These are phyloP conservation scores for Phytophthora quininea DNA, from an alignment of 352 stramenopile genomes.

Conservation along the genomic window DNA sequence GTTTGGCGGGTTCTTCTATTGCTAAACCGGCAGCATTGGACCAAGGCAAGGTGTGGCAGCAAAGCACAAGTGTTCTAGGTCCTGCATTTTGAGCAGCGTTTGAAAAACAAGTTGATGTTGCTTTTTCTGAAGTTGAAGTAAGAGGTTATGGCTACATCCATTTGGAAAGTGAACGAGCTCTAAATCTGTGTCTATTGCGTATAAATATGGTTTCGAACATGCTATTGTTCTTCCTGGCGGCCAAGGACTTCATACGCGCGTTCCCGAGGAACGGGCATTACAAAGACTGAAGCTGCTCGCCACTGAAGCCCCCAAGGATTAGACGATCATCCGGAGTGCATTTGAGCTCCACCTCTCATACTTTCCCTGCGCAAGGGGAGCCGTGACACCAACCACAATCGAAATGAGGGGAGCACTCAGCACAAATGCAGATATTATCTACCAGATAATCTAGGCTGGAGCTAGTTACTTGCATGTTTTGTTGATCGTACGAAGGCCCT, in stretches of 20 bases:
- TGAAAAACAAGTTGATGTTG: background rate
- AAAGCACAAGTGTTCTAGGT: background rate
- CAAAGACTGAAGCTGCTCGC: background rate
- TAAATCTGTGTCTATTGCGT: no score
- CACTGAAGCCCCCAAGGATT: constrained; percentile 36
- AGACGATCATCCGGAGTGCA: constrained; percentile 48
- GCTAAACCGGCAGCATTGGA: constrained; percentile 18
- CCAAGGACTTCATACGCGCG: no score
- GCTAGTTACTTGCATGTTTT: no score
- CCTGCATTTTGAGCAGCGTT: background rate
- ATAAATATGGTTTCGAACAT: no score
- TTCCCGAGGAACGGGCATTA: background rate
- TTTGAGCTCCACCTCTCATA: constrained; percentile 43
- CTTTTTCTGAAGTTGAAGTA: background rate
- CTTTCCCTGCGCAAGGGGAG: constrained; percentile 37
- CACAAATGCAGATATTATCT: background rate
- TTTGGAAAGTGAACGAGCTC: no score
- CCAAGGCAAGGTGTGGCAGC: background rate
- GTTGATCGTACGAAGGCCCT: background rate
- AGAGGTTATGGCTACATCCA: background rate
- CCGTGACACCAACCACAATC: constrained; percentile 31
- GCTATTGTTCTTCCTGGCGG: no score
- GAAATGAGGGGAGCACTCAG: constrained; percentile 31
- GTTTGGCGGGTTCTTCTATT: constrained; percentile 51
- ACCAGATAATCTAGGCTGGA: no score